A percentile compares a stretch with the other conserved stretches of the same genome.
phyloP scores from a whole-genome alignment of 495 filamentous ascomycete genomes.

The Penicillium fimorum region DNA sequence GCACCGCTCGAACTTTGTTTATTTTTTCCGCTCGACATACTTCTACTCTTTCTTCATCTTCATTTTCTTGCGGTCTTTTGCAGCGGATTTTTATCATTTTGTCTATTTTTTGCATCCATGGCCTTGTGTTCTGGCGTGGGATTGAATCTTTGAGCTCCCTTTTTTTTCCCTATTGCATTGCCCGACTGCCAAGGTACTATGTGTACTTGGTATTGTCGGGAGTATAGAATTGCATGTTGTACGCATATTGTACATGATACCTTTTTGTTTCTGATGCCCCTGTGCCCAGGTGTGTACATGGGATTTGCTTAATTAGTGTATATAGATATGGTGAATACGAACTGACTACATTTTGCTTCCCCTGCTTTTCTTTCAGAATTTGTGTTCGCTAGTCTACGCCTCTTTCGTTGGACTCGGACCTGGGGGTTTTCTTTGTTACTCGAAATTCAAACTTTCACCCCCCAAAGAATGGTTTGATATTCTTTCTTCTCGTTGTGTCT shows the following conservation, averaged over 20 bases:
- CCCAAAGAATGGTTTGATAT: background rate
- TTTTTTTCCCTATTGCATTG: conserved; percentile 24
- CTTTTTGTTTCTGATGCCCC: conserved; percentile 15
- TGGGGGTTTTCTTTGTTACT: background rate
- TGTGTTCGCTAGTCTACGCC: background rate
- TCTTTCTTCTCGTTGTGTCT: background rate
- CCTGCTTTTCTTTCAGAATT: conserved; percentile 4
- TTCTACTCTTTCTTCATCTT: background rate
- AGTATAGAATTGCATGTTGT: conserved; percentile 32
- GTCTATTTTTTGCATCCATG: conserved; percentile 11
- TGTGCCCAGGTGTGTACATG: conserved; percentile 21
- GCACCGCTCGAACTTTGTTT: conserved; percentile 5
- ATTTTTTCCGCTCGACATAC: conserved; percentile 3
- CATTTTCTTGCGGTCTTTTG: conserved; percentile 10
- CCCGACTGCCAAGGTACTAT: conserved; percentile 1
- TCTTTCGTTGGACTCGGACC: background rate
- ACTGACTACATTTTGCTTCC: conserved; percentile 8
- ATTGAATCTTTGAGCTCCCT: conserved; percentile 14
- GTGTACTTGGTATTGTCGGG: conserved; percentile 9
- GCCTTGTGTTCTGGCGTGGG: conserved; percentile 9
- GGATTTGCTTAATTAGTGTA: conserved; percentile 13
- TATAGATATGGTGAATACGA: conserved; percentile 14
- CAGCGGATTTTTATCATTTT: conserved; percentile 11
- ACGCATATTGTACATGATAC: conserved; percentile 35
- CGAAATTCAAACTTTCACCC: background rate